Percentiles rank a stretch among this genome's conserved stretches.
Evolutionary conservation across 202 grass and related monocot genomes (phyloP).

Genomic region (Setaria viridis): DNA sequence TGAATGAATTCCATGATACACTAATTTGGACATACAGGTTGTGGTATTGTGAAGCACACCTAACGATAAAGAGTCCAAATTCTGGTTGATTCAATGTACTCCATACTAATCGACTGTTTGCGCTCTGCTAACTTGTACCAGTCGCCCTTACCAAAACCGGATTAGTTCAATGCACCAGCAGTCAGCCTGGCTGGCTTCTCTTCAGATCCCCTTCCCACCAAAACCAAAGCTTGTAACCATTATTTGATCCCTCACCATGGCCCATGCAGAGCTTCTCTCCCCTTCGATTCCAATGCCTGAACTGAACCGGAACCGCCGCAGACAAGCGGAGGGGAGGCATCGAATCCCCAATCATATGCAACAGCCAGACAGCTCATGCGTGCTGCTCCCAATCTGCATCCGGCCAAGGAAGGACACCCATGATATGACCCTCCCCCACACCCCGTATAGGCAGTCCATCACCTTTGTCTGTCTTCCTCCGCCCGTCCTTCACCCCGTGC

Average conservation of each 20-base stretch:
- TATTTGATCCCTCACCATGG: slow-evolving; percentile 1
- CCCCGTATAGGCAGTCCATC: slow-evolving; percentile 9
- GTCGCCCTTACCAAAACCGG: slow-evolving; percentile 28
- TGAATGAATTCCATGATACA: neutral
- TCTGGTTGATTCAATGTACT: neutral
- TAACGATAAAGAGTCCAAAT: neutral
- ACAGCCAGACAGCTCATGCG: slow-evolving; percentile 39
- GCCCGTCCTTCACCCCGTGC: slow-evolving; percentile 2
- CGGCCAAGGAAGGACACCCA: slow-evolving; percentile 20
- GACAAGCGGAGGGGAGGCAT: neutral
- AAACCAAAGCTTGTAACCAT: neutral
- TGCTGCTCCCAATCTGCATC: slow-evolving; percentile 30
- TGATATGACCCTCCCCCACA: slow-evolving; percentile 11
- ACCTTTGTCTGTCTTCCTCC: slow-evolving; percentile 38
- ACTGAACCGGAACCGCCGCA: neutral
- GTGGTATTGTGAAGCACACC: neutral
- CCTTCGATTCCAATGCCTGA: neutral
- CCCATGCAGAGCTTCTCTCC: neutral
- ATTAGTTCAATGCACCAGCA: neutral
- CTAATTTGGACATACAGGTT: neutral
- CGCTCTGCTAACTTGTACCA: neutral
- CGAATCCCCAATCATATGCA: slow-evolving; percentile 44
- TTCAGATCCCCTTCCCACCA: neutral
- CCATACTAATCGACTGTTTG: neutral
- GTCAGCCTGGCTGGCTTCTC: neutral